Percentiles rank a stretch among this genome's conserved stretches.
Conservation (phyloP, 2,329 filamentous ascomycete species). For the Colletotrichum graminicola region DNA sequence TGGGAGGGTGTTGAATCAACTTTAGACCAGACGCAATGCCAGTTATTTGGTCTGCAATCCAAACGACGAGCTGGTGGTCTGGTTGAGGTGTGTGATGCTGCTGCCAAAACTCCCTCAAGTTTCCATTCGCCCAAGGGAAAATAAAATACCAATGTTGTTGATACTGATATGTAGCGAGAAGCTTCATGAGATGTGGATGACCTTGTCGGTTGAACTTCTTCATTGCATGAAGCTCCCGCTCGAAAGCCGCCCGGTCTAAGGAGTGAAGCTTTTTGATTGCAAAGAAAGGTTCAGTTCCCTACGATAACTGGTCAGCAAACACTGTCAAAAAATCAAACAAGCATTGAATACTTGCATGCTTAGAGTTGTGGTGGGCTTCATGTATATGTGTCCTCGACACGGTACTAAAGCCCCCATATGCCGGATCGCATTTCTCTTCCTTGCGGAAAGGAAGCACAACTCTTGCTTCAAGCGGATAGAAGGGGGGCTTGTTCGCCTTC, state of each 20-base stretch:
- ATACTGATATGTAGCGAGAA: not conserved
- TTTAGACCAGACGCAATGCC: not conserved
- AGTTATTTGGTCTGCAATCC: not conserved
- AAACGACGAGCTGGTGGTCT: not conserved
- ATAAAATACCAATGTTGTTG: not conserved
- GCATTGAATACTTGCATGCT: not conserved
- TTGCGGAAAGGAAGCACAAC: not conserved
- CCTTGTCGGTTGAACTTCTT: not conserved
- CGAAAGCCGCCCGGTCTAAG: not conserved
- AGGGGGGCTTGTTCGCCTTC: not conserved
- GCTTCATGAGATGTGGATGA: not conserved
- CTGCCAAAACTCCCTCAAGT: not conserved
- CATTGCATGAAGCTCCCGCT: not conserved
- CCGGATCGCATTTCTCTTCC: not conserved
- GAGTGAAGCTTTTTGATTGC: not conserved
- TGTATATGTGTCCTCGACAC: not conserved
- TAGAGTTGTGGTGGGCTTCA: not conserved
- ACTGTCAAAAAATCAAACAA: accelerated
- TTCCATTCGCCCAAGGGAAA: not conserved
- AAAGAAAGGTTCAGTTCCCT: not conserved
- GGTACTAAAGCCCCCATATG: not conserved
- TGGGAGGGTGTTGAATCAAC: not conserved
- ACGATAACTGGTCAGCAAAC: not conserved
- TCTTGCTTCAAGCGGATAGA: not conserved
- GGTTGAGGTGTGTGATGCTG: not conserved